Base-by-base conservation (phyloP, 108 stramenopile genomes). In the Skeletonema menzelii region DNA sequence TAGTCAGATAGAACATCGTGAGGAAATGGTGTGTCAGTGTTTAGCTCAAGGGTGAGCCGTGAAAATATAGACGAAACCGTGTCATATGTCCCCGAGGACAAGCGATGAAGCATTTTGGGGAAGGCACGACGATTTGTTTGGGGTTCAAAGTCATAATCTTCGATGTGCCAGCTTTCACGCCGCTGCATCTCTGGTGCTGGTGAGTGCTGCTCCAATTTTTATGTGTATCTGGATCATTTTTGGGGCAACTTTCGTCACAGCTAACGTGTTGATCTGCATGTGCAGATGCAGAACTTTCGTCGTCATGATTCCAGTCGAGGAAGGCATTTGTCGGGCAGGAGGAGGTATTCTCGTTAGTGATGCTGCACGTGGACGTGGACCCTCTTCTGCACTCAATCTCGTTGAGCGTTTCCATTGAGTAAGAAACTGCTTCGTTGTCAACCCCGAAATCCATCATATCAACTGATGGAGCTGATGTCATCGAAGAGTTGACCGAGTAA, bases 281-380 rank as follows among this genome's bases (percentile, higher is more conserved):
- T 42, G 40, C 40, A 53, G 49, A 53, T 20, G 22, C 14, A 53
- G 49, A 53, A 22, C 49, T 53, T 20, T 53, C 22, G 49, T 53
- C 49, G 22, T 53, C 49, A 53, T 53, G 49, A 22, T 53, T 53
- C 49, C 49, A 53, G 49, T 53, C 49, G 7, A 53, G 49, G 8
- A 53, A 53, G 19, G 22, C 49, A 53, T 53, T 53, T 7, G 49
- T 22, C 22, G 5, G 49, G 8, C n/a, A 53, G 5, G 46, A 37
- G 35, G 40, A 42, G 40, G 40, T 15, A 12, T 42, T 42, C 40
- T 15, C 38, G 10, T 37, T 10, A 35, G 34, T 37, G 11, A 12
- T 37, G 40, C 15, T 42, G 40, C 40, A 42, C n/a, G 11, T n/a
- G n/a, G n/a, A 2, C n/a, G 40, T 42, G 11, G n/a, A n/a, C n/a